A percentile compares a stretch with the other conserved stretches of the same genome.
Conservation (phyloP, 495 filamentous ascomycete genomes). For the Pyronema domesticum region DNA sequence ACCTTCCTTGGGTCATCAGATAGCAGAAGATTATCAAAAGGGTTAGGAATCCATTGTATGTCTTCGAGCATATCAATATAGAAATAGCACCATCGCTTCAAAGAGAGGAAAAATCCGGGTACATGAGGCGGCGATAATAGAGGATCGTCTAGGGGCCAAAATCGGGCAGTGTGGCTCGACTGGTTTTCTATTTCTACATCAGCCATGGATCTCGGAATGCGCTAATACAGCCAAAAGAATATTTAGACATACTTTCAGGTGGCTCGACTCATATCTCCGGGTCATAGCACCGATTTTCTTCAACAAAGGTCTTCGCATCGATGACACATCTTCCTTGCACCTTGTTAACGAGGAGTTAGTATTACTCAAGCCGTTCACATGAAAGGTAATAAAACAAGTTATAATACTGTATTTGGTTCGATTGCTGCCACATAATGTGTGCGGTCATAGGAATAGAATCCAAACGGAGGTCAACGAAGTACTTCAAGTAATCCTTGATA, state of each 20-base stretch:
- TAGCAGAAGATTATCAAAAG: constrained; percentile 33
- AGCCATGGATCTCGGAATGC: not conserved
- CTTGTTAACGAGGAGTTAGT: not conserved
- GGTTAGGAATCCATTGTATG: constrained; percentile 27
- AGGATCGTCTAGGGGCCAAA: constrained; percentile 16
- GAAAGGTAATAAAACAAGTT: no score
- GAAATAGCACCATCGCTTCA: constrained; percentile 32
- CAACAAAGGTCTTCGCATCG: constrained; percentile 27
- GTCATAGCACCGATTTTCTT: constrained; percentile 17
- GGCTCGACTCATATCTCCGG: not conserved
- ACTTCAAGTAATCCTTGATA: not conserved
- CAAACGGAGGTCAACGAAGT: not conserved
- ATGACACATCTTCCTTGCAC: constrained; percentile 22
- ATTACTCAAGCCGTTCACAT: not conserved
- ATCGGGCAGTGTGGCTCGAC: constrained; percentile 18
- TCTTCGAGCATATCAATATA: constrained; percentile 28
- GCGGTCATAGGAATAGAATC: not conserved
- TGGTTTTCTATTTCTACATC: constrained; percentile 7
- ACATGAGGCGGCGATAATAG: constrained; percentile 32
- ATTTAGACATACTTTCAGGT: not conserved
- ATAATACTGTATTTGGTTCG: no score
- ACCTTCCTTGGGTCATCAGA: constrained; percentile 29
- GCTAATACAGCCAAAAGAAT: no score
- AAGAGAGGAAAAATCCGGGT: constrained; percentile 30
- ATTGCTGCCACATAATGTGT: no score